Conservation (phyloP, 768 basidiomycete species). For the Xerocomellus intermedius region DNA sequence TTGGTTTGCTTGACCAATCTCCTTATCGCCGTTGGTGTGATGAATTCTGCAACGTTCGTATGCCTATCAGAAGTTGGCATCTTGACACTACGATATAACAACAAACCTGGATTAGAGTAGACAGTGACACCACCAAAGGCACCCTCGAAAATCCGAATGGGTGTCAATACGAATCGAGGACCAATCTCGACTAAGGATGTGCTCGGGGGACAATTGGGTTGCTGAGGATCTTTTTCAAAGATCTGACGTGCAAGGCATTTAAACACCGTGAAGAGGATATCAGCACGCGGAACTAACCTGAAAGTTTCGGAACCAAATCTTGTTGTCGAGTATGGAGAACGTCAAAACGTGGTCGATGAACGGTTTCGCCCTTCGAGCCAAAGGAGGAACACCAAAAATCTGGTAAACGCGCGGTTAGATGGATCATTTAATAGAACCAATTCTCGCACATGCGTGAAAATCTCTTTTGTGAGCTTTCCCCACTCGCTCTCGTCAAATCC, state of each 20-base stretch:
- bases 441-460: conserved; percentile 82
- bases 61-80: background rate
- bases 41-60: conserved; percentile 63
- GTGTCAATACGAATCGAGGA: conserved; percentile 94
- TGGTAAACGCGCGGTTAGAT: conserved; percentile 32
- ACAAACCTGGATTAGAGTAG: conserved; percentile 89
- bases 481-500: conserved; percentile 87
- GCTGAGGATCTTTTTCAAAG: conserved; percentile 88
- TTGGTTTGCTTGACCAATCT: conserved; percentile 65
- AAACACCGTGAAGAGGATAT: background rate
- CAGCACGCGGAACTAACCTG: conserved; percentile 56
- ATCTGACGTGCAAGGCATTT: conserved; percentile 52
- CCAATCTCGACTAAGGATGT: conserved; percentile 95
- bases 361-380: conserved; percentile 89
- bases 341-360: conserved; percentile 98
- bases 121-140: conserved; percentile 94
- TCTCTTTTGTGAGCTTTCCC: conserved; percentile 84
- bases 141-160: conserved; percentile 97
- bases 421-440: background rate
- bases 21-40: conserved; percentile 82
- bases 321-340: conserved; percentile 92
- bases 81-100: background rate
- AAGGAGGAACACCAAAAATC: conserved; percentile 94
- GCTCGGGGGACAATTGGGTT: conserved; percentile 81
- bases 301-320: conserved; percentile 99